Conservation (phyloP, 192 early-diverging fungal genomes). For the Coemansia sp. region DNA sequence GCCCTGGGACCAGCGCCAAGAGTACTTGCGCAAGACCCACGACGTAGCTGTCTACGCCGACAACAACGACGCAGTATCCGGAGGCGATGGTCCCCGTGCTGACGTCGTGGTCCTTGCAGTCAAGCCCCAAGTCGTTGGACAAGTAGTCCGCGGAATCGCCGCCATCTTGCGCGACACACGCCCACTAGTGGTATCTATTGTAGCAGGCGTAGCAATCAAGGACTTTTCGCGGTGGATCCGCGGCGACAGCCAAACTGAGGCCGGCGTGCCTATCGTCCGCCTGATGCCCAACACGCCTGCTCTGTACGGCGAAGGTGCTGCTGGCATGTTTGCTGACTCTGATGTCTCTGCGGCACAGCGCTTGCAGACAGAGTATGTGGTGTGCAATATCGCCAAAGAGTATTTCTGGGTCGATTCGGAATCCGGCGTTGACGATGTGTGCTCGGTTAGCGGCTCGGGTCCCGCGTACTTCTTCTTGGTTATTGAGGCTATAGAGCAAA, state of each 20-base stretch:
- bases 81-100: conserved; percentile 13
- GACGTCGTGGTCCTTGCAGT: conserved; percentile 87
- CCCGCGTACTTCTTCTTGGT: conserved; percentile 97
- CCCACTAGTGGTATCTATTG: conserved; percentile 86
- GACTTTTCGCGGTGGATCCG: conserved; percentile 81
- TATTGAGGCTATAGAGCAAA: conserved; percentile 86
- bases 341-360: conserved; percentile 67
- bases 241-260: conserved; percentile 1
- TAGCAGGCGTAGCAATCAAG: conserved; percentile 78
- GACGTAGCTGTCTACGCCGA: conserved; percentile 64
- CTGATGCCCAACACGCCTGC: conserved; percentile 98
- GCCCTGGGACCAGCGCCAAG: conserved; percentile 67
- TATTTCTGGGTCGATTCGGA: conserved; percentile 86
- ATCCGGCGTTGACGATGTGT: conserved; percentile 81
- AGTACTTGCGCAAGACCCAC: conserved; percentile 69
- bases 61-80: conserved; percentile 66
- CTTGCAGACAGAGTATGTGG: conserved; percentile 67
- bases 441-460: conserved; percentile 88
- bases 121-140: conserved; percentile 87
- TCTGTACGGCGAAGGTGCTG: conserved; percentile 83
- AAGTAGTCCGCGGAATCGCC: conserved; percentile 67
- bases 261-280: conserved; percentile 66
- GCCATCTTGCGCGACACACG: conserved; percentile 56
- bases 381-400: conserved; percentile 76
- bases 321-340: conserved; percentile 77